phyloP scores from a whole-genome alignment of 1,139 yeast species.

The Hansenula lynferdii region DNA sequence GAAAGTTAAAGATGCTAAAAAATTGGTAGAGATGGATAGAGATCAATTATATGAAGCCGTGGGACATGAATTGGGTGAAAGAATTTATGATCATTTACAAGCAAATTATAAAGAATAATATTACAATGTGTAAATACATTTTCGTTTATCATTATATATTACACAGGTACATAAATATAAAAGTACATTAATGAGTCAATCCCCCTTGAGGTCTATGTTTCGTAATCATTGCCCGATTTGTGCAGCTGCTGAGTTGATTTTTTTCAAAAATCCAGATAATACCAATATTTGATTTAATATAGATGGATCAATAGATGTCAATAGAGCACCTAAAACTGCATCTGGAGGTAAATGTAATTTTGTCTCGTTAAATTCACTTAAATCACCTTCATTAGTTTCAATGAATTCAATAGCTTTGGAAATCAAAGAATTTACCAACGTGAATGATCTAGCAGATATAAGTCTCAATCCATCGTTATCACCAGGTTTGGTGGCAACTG shows the following conservation, averaged over 20 bases:
- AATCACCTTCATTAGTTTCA: conserved; percentile 12
- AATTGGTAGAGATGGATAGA: conserved; percentile 45
- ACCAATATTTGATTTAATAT: conserved; percentile 23
- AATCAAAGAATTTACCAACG: conserved; percentile 28
- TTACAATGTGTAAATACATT: neutral
- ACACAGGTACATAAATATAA: neutral
- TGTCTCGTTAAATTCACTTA: conserved; percentile 14
- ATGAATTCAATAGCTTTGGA: conserved; percentile 26
- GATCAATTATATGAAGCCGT: conserved; percentile 49
- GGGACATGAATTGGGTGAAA: conserved; percentile 67
- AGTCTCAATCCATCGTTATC: conserved; percentile 26
- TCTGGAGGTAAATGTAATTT: conserved; percentile 32
- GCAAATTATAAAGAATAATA: conserved; percentile 11
- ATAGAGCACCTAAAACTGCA: conserved; percentile 31
- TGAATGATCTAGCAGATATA: conserved; percentile 30
- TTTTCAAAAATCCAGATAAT: conserved; percentile 16
- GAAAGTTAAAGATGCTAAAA: conserved; percentile 50
- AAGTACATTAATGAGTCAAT: neutral
- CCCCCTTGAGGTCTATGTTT: too few relatives aligned
- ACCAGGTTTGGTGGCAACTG: conserved; percentile 29
- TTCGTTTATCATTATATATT: conserved; percentile 2
- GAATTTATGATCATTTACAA: conserved; percentile 35
- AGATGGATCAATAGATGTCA: conserved; percentile 28
- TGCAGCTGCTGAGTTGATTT: conserved; percentile 9
- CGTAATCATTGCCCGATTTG: neutral